Evolutionary conservation across 2,329 filamentous ascomycete genomes (phyloP), one percentile per base, ranked within the genome.

Genomic region (Aquanectria penicillioides): DNA sequence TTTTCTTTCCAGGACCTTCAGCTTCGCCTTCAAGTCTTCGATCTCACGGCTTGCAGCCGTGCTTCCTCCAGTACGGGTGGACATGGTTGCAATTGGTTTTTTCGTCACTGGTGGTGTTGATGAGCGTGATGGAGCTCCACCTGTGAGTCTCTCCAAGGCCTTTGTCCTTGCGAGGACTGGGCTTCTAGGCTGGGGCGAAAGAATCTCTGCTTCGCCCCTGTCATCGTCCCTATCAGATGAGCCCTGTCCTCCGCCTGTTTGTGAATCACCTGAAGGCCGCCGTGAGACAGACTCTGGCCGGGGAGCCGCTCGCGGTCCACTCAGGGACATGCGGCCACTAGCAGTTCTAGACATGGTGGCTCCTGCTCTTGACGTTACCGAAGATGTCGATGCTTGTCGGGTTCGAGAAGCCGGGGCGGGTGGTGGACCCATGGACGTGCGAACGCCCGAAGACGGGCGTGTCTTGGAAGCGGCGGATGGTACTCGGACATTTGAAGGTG

Each of bases 1-100:
- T 74, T 97, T 97, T 68, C 94, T 92, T 74, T 99, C 94, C 68
- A 98, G 81, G 4, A 97, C 83, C 51, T 90, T 88, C 2, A 98
- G 79, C 73, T 97, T 97, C 0, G 92, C 89, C 73, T 97, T 93
- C 13, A 97, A 80, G 64, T 97, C 92, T 66, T 97, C 94, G 17
- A 94, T 87, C 70, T 96, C 91, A 62, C 89, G 83, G 18, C 78
- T 82, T 2, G 83, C 77, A 1, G 84, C 80, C 7, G 84, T 83
- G 55, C 76, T 80, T 3, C 78, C 78, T 11, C 81, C 80, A 18
- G 74, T 20, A 67, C 71, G 65, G 13, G 68, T 53, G 23, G 70
- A 65, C 11, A 73, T 62, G 28, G 73, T 64, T 3, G 73, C 64
- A 31, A 73, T 23, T 17, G 73, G 62, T 34, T 71, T 74, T 38